Conservation (phyloP, 805 yeast genomes). For the Candida nemodendra region DNA sequence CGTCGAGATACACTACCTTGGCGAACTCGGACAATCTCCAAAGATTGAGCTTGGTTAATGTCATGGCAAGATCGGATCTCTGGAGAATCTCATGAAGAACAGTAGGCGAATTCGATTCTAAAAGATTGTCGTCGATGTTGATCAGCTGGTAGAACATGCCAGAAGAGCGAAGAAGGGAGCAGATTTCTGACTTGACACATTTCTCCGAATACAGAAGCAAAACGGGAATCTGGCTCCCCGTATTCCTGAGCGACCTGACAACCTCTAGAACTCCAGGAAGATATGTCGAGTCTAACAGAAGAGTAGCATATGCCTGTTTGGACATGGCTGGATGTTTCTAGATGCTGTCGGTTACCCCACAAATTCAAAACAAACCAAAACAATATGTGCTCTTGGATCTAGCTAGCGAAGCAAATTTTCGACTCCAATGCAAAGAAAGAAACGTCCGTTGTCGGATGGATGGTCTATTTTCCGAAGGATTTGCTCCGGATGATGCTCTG, state of each 20-base stretch:
- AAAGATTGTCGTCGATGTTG: constrained; percentile 23
- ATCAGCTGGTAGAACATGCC: constrained; percentile 19
- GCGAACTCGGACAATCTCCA: constrained; percentile 48
- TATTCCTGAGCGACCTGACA: constrained; percentile 25
- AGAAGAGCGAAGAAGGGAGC: constrained; percentile 11
- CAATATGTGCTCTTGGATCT: no score
- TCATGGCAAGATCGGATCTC: constrained; percentile 32
- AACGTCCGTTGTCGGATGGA: no score
- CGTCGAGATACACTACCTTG: constrained; percentile 58
- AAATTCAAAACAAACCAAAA: no score
- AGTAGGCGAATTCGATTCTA: constrained; percentile 18
- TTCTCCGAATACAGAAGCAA: constrained; percentile 23
- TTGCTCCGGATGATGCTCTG: no score
- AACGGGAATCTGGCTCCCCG: constrained; percentile 20
- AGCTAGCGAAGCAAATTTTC: no score
- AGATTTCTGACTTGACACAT: constrained; percentile 14
- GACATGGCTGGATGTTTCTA: no score
- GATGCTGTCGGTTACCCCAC: no score
- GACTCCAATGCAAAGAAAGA: no score
- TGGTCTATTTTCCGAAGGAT: no score
- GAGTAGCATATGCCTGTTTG: constrained; percentile 30
- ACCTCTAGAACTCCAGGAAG: constrained; percentile 38
- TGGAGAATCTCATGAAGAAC: constrained; percentile 22
- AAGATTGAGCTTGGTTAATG: constrained; percentile 54
- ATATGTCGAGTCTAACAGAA: constrained; percentile 35